A percentile compares a stretch with the other conserved stretches of the same genome.
phyloP scores from a whole-genome alignment of 257 asterid species.

The Solanum dulcamara region DNA sequence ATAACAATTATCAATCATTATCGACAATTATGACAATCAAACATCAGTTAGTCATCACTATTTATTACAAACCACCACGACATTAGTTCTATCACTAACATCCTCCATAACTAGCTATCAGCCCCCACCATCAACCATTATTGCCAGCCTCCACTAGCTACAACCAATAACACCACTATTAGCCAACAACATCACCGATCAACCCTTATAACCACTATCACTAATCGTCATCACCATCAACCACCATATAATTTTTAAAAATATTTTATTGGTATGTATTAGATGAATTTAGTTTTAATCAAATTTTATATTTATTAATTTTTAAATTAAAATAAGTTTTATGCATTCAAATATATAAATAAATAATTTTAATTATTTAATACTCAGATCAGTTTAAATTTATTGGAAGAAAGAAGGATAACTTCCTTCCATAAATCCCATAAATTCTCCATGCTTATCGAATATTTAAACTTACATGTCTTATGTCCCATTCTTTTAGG shows the following conservation, averaged over 20 bases:
- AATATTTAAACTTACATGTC: background rate
- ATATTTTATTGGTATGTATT: background rate
- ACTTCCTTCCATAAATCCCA: background rate
- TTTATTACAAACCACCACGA: background rate
- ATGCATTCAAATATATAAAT: background rate
- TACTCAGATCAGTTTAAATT: background rate
- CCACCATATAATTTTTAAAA: background rate
- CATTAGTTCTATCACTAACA: background rate
- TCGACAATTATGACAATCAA: background rate
- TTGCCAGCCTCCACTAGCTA: too few relatives aligned
- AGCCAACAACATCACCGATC: background rate
- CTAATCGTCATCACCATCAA: background rate
- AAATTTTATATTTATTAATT: background rate
- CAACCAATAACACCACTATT: background rate
- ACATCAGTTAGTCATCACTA: background rate
- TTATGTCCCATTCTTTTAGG: background rate
- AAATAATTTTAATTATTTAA: background rate
- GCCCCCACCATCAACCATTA: background rate
- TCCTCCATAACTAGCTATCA: background rate
- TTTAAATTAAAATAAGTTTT: background rate
- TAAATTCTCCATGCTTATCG: background rate
- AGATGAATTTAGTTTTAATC: background rate
- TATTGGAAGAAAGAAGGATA: background rate
- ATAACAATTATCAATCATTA: background rate
- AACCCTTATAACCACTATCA: background rate